A percentile compares a stretch with the other conserved stretches of the same genome.
These are phyloP conservation scores for Fusarium lyarnte DNA, from an alignment of 2,329 filamentous ascomycete genomes.

Conservation along the genomic window DNA sequence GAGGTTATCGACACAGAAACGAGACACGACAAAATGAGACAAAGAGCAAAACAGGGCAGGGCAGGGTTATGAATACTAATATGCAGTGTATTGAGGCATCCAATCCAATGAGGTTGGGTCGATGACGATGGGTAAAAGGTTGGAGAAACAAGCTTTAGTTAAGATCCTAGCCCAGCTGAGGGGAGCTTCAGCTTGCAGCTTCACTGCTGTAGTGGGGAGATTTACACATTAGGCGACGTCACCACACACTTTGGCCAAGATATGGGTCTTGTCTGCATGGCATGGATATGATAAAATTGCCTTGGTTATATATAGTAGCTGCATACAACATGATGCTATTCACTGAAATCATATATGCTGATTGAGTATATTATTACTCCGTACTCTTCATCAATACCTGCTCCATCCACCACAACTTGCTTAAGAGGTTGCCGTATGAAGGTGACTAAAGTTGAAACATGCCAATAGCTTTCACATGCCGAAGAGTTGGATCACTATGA, in stretches of 20 bases:
- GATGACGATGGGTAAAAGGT: conserved; percentile 32
- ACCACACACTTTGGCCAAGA: conserved; percentile 13
- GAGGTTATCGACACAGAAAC: not conserved
- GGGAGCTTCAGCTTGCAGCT: conserved; percentile 23
- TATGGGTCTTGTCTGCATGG: not conserved
- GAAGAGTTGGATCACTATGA: not conserved
- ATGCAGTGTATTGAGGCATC: conserved; percentile 9
- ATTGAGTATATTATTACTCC: not conserved
- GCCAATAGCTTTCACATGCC: conserved; percentile 13
- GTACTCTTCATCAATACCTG: not conserved
- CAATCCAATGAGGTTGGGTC: conserved; percentile 25
- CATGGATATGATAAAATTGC: not conserved
- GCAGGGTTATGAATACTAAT: conserved; percentile 4
- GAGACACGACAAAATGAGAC: conserved; percentile 4
- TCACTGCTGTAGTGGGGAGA: conserved; percentile 2
- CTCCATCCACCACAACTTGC: not conserved
- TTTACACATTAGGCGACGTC: conserved; percentile 33
- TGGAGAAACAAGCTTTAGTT: conserved; percentile 41
- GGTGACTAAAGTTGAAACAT: not conserved
- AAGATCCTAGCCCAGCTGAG: conserved; percentile 16
- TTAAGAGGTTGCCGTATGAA: not conserved
- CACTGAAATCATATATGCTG: not conserved
- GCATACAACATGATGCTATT: not conserved
- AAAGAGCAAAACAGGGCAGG: conserved; percentile 23
- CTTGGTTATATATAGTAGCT: not conserved